phyloP scores from a whole-genome alignment of 2,329 filamentous ascomycete species.

The Bisporella sp. region DNA sequence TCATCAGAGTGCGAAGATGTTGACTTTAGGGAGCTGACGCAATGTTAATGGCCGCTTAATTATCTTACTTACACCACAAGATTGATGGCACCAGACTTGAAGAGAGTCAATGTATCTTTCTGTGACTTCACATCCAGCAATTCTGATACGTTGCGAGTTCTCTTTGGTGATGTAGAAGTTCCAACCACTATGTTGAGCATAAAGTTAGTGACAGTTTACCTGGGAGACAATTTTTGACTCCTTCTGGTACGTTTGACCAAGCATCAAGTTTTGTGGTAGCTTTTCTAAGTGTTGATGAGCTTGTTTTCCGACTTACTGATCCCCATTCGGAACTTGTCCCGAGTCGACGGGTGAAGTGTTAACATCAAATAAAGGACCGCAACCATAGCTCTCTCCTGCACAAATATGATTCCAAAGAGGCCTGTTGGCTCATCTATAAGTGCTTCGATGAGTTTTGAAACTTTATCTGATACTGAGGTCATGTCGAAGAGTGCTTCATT shows the following conservation, averaged over 20 bases:
- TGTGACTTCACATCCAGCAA: constrained; percentile 30
- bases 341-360: constrained; percentile 42
- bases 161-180: constrained; percentile 32
- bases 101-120: constrained; percentile 37
- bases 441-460: constrained; percentile 47
- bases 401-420: constrained; percentile 58
- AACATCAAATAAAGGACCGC: constrained; percentile 45
- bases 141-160: constrained; percentile 35
- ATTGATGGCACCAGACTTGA: constrained; percentile 47
- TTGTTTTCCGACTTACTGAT: no score
- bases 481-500: constrained; percentile 10
- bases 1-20: no score
- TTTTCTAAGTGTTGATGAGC: no score
- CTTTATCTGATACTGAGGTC: constrained; percentile 47
- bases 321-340: constrained; percentile 34
- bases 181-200: constrained; percentile 48
- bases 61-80: constrained; percentile 51
- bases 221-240: no score
- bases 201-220: no score
- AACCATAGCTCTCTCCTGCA: constrained; percentile 53
- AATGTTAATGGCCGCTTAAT: constrained; percentile 55
- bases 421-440: constrained; percentile 34
- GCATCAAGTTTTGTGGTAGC: no score
- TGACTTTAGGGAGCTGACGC: constrained; percentile 46
- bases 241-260: no score